Evolutionary conservation across 163 green algal species (phyloP), one percentile per base, ranked within the genome.

Genomic region (Volvox carteri): DNA sequence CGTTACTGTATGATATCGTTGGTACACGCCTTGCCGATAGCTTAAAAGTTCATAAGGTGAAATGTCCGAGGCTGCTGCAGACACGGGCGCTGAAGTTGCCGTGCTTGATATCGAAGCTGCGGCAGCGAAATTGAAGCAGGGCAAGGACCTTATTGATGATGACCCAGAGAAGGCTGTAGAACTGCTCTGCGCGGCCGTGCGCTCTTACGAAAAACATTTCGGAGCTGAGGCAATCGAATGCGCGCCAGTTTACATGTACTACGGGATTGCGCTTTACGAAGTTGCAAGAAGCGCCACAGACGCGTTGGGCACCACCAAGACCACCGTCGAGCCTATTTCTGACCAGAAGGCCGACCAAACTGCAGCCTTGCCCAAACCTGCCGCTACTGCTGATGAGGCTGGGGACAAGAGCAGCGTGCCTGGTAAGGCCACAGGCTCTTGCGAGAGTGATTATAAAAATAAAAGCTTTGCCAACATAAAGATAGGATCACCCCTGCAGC

Each of bases 181-280:
- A 41, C 73, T 93, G n/a, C 75, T 93, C 0, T 86, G 54, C 19
- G 4, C 73, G 21, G 91, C 84, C 3, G 60, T 93, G 1, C 74
- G 87, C 19, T 65, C 78, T 28, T 89, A 73, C 56, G 90, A 90
- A 44, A 85, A 87, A 54, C 70, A 62, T 0, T 92, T 85, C 44
- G 91, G 91, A 9, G 58, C 85, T 54, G 74, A 76, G 0, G 88
- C 74, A 3, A 28, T 91, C 1, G 88, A 93, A 58, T 91, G 88
- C 78, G 91, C 88, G 11, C 58, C 86, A 19, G 65, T 73, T 21
- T 93, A 93, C 88, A 35, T 93, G 28, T 84, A 92, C 85, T 93
- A 93, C 46, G 91, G 91, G 25, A 73, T 90, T 48, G 52, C 84
- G 1, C 54, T 93, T 52, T 93, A 86, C 28, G 91, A 93, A 78